Evolutionary conservation across 306 rosid species (phyloP).

Genomic region (Sicyos baderoa): DNA sequence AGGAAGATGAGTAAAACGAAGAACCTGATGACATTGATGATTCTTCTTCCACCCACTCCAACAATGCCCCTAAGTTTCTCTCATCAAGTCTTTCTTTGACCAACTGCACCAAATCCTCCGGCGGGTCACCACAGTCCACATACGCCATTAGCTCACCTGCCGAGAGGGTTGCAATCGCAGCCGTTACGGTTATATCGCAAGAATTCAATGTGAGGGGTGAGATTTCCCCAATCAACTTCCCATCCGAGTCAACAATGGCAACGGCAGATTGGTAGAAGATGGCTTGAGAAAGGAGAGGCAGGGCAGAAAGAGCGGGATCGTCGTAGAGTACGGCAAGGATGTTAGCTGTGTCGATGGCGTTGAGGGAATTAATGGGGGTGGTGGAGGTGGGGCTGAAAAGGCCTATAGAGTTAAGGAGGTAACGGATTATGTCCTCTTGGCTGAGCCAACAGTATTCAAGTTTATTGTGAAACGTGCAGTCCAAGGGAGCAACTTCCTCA

Average conservation of each 20-base stretch:
- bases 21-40: constrained; percentile 37
- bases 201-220: constrained; percentile 55
- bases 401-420: constrained; percentile 65
- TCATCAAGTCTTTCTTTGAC: constrained; percentile 53
- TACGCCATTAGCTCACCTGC: constrained; percentile 64
- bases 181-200: constrained; percentile 40
- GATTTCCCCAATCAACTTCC: constrained; percentile 61
- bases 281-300: constrained; percentile 47
- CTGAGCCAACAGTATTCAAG: constrained; percentile 66
- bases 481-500: background rate
- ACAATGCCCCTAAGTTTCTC: constrained; percentile 30
- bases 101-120: constrained; percentile 58
- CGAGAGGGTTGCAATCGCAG: constrained; percentile 57
- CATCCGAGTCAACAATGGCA: constrained; percentile 47
- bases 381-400: constrained; percentile 39
- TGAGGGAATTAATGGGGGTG: constrained; percentile 46
- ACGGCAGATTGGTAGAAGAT: constrained; percentile 46
- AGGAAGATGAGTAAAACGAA: constrained; percentile 47
- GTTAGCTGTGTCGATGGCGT: constrained; percentile 37
- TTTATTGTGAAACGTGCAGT: constrained; percentile 30
- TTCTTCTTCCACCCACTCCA: constrained; percentile 62
- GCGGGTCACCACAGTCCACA: constrained; percentile 55
- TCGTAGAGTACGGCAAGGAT: constrained; percentile 41
- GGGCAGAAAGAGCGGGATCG: constrained; percentile 51
- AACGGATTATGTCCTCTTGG: constrained; percentile 79